A percentile compares a stretch with the other conserved stretches of the same genome.
Evolutionary conservation across 164 flowering plant genomes (phyloP).

Genomic region (Piper betle): DNA sequence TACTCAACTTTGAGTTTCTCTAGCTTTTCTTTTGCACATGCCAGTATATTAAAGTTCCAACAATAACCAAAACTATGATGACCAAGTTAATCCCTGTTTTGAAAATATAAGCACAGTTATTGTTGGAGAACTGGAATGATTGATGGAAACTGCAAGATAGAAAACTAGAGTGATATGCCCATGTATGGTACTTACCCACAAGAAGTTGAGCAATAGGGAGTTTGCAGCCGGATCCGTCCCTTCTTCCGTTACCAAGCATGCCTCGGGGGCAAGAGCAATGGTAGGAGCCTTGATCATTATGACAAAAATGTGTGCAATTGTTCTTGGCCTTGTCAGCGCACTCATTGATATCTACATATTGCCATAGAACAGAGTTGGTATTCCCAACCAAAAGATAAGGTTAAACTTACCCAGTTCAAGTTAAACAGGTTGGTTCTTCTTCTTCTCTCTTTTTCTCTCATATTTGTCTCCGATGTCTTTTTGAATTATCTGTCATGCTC

Average conservation of each 20-base stretch:
- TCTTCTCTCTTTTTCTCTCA: too few species aligned
- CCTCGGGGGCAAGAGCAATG: neutral
- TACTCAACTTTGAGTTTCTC: neutral
- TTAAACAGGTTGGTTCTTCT: too few species aligned
- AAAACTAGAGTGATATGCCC: neutral
- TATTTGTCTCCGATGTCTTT: too few species aligned
- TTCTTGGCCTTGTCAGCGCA: neutral
- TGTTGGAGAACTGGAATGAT: neutral
- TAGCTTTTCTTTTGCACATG: neutral
- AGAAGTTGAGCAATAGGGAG: neutral
- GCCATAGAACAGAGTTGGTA: neutral
- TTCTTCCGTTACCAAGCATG: neutral
- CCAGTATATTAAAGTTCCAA: neutral
- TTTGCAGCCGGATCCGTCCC: neutral
- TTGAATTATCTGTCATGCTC: too few species aligned
- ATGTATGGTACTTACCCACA: neutral
- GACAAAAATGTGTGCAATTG: neutral
- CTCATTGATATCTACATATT: neutral
- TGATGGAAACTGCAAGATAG: neutral
- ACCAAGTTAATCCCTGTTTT: neutral
- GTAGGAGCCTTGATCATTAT: neutral
- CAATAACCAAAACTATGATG: neutral
- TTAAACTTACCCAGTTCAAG: too few species aligned
- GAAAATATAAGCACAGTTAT: neutral
- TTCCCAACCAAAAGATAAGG: neutral